Evolutionary conservation across 495 filamentous ascomycete genomes (phyloP), one percentile per base, ranked within the genome.

Genomic region (Talaromyces trachyspermus): DNA sequence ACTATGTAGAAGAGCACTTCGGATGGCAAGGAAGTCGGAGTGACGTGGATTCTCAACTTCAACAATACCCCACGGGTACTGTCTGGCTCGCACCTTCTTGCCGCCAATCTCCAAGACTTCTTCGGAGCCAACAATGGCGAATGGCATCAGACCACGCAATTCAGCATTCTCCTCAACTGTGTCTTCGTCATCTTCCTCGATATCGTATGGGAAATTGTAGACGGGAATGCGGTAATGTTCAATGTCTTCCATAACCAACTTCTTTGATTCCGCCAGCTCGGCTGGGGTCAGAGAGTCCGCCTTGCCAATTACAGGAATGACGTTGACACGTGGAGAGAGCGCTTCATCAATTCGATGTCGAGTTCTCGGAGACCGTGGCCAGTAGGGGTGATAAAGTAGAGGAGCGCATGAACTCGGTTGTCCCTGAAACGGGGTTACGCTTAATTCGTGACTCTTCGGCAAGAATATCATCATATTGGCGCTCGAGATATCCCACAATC

Each of bases 141-240:
- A 98, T 9, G 92, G 92, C 92, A 98, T 97, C 53, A 98, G 74
- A 33, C 91, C 89, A 64, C 92, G 82, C 35, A 98, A 77, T 70
- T 98, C 92, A 46, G 91, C 89, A 56, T 98, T 98, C 71, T 98
- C 92, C 71, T 98, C 92, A 22, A 98, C 91, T 0, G 92, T 98
- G 60, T 98, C 92, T 70, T 98, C 92, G 61, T 98, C 92, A 62
- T 98, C 92, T 71, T 98, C 92, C 71, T 98, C 92, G 49, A 97
- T 92, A 62, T 98, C 92, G 72, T 98, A 98, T 25, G 92, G 92
- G 77, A 98, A 98, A 79, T 98, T 98, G 81, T 98, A 98, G 55
- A 98, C 94, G 29, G 92, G 92, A 57, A 98, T 98, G 65, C 92
- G 87, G 77, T 98, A 98, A 69, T 98, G 92, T 66, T 98, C 92